Evolutionary conservation across 495 filamentous ascomycete species (phyloP).

Genomic region (Aspergillus biplanus): DNA sequence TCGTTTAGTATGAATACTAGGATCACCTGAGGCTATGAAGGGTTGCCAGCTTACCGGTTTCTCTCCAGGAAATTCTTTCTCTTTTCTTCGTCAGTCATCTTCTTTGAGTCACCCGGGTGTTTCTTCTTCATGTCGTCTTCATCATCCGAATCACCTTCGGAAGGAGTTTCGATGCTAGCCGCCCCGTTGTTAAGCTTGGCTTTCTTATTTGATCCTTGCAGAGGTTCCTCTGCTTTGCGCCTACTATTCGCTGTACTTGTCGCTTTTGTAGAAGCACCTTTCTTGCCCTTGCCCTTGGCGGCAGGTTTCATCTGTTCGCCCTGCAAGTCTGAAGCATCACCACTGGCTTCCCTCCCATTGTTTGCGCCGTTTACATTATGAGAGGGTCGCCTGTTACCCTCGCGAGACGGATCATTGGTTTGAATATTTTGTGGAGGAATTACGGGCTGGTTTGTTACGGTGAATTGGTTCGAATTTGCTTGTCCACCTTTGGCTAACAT

Average conservation of each 20-base stretch:
- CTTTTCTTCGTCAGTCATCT: slow-evolving; percentile 99
- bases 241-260: slow-evolving; percentile 57
- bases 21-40: background rate
- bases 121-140: slow-evolving; percentile 57
- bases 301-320: slow-evolving; percentile 67
- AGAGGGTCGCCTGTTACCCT: slow-evolving; percentile 36
- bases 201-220: slow-evolving; percentile 75
- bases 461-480: slow-evolving; percentile 54
- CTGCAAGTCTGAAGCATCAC: slow-evolving; percentile 71
- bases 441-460: slow-evolving; percentile 52
- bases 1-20: slow-evolving; percentile 22
- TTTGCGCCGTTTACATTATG: slow-evolving; percentile 40
- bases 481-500: slow-evolving; percentile 77
- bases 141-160: slow-evolving; percentile 60
- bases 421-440: slow-evolving; percentile 39
- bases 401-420: slow-evolving; percentile 44
- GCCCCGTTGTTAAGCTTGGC: slow-evolving; percentile 60
- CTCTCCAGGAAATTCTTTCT: slow-evolving; percentile 96
- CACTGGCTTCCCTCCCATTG: slow-evolving; percentile 63
- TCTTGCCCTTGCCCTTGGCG: slow-evolving; percentile 72
- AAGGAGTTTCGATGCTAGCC: slow-evolving; percentile 53
- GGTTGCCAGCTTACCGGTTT: slow-evolving; percentile 74
- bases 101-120: slow-evolving; percentile 56
- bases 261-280: slow-evolving; percentile 54
- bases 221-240: slow-evolving; percentile 79